Evolutionary conservation across 345 rosid genomes (phyloP).

Genomic region (Crucihimalaya himalaica): DNA sequence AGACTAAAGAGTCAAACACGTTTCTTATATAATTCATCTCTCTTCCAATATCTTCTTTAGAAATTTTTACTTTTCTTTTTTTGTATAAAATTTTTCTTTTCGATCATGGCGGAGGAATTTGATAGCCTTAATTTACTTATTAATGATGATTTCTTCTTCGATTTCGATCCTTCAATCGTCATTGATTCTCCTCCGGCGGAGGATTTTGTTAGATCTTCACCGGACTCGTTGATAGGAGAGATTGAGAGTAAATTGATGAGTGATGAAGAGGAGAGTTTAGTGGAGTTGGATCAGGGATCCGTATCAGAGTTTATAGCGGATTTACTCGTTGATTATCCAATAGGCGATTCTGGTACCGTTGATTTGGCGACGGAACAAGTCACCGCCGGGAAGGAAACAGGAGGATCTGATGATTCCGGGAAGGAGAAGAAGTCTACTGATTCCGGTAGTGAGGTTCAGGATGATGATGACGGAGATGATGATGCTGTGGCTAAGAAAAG

Average conservation of each 20-base stretch:
- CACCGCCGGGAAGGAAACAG: constrained; percentile 29
- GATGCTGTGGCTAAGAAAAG: constrained; percentile 52
- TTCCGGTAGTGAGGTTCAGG: constrained; percentile 34
- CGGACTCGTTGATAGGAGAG: constrained; percentile 49
- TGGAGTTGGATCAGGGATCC: constrained; percentile 29
- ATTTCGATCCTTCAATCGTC: constrained; percentile 22
- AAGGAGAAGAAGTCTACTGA: constrained; percentile 24
- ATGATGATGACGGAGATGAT: constrained; percentile 38
- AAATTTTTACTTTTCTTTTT: neutral
- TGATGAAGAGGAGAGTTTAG: constrained; percentile 34
- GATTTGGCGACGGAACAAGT: constrained; percentile 33
- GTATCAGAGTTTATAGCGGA: constrained; percentile 47
- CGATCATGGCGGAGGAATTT: constrained; percentile 35
- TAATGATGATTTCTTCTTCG: constrained; percentile 25
- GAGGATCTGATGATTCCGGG: constrained; percentile 31
- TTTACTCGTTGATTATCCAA: constrained; percentile 47
- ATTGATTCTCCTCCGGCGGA: constrained; percentile 7
- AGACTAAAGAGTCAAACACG: neutral
- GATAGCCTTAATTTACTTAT: constrained; percentile 36
- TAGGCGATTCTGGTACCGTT: constrained; percentile 18
- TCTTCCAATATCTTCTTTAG: neutral
- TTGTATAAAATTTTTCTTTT: neutral
- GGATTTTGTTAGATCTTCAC: constrained; percentile 27
- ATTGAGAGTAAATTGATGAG: constrained; percentile 56
- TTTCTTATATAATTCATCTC: neutral